Evolutionary conservation across 108 stramenopile genomes (phyloP).

Genomic region (Nitzschia inconspicua): DNA sequence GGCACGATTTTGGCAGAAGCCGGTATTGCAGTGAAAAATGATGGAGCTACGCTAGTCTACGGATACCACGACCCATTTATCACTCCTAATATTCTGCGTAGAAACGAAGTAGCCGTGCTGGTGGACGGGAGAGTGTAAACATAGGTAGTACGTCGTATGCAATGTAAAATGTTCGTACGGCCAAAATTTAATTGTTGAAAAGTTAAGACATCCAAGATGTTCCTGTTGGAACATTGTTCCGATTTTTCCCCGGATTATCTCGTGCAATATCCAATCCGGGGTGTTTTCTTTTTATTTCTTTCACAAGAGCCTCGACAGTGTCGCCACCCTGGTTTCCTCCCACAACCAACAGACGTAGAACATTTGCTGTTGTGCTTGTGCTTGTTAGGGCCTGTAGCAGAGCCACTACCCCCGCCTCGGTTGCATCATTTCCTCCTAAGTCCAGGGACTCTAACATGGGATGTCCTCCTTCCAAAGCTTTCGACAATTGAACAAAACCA

Average conservation of each 20-base stretch:
- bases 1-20: conserved; percentile 33
- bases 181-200: too few relatives aligned
- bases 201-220: too few relatives aligned
- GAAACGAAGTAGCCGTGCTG: conserved; percentile 57
- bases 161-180: too few relatives aligned
- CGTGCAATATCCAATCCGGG: conserved; percentile 74
- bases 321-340: conserved; percentile 66
- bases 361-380: not conserved
- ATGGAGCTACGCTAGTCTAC: conserved; percentile 52
- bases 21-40: conserved; percentile 23
- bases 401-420: conserved; percentile 43
- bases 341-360: conserved; percentile 51
- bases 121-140: conserved; percentile 36
- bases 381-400: conserved; percentile 38
- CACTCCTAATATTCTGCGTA: conserved; percentile 59
- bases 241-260: conserved; percentile 45
- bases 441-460: conserved; percentile 57
- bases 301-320: conserved; percentile 37
- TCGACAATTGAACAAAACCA: conserved; percentile 47
- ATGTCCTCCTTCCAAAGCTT: conserved; percentile 42
- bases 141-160: too few relatives aligned
- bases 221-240: too few relatives aligned
- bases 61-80: conserved; percentile 73
- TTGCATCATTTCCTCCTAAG: conserved; percentile 67
- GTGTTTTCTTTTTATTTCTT: conserved; percentile 28